Evolutionary conservation across 495 filamentous ascomycete genomes (phyloP), one percentile per base, ranked within the genome.

Genomic region (Aspergillus carlsbadensis): DNA sequence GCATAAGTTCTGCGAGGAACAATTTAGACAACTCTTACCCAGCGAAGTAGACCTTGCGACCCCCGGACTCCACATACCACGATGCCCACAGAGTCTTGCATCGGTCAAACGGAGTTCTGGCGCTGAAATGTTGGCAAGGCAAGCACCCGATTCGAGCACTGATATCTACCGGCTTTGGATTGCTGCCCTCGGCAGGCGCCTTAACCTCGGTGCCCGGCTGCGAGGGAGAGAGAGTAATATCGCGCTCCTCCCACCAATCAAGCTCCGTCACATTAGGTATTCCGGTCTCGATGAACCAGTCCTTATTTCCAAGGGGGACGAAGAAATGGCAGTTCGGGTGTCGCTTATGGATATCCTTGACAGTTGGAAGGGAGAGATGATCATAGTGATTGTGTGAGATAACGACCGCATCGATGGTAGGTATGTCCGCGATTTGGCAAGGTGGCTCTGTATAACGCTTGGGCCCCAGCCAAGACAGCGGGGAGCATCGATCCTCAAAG

Each of bases 321-420:
- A 96, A 94, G 72, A 93, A 97, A 55, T 92, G 89, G 36, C 83
- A 92, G 15, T 87, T 82, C 0, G 92, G 93, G 58, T 94, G 84
- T 50, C 77, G 76, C 64, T 83, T 78, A 46, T 84, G 75, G 33
- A 98, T 82, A 59, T 87, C 82, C 56, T 79, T 78, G 33, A 96
- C 80, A 7, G 85, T 89, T 2, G 84, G 79, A 57, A 90, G 83
- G 8, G 89, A 91, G 18, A 98, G 70, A 65, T 98, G 94, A 69
- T 98, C 94, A 64, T 98, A 97, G 70, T 97, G 93, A 52, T 87
- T 91, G 65, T 98, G 94, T 7, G 86, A 90, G 54, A 98, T 98
- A 29, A 96, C 80, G 2, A 98, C 91, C 1, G 87, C 87, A 62
- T 98, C 94, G 52, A 98, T 84, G 22, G 79, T 71, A 6, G 92